These are phyloP conservation scores for Phytopythium mirpurense DNA, from an alignment of 352 stramenopile species.

Conservation along the genomic window DNA sequence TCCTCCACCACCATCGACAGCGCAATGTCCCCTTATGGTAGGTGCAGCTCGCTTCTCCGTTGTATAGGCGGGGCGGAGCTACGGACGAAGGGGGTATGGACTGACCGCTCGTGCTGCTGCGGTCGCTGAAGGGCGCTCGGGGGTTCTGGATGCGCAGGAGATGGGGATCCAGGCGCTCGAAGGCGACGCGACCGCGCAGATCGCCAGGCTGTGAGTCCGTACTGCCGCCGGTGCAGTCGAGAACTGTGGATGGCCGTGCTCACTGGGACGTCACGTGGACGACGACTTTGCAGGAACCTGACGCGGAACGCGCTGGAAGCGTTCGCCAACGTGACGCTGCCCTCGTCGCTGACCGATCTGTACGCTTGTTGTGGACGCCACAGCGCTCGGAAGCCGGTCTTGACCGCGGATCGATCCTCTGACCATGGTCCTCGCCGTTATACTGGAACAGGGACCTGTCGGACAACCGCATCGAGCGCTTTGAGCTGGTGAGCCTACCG, in stretches of 20 bases:
- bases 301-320: constrained; percentile 7
- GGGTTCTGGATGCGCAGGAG: constrained; percentile 4
- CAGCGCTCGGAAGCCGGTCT: too few species aligned
- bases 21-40: neutral
- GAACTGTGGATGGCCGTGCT: too few species aligned
- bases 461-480: constrained; percentile 8
- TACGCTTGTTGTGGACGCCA: too few species aligned
- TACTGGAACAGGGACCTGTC: constrained; percentile 3
- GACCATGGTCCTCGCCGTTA: too few species aligned
- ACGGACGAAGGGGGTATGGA: too few species aligned
- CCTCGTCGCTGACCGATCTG: constrained; percentile 2
- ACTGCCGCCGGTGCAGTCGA: too few species aligned
- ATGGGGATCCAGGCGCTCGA: constrained; percentile 6
- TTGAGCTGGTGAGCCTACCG: constrained; percentile 7
- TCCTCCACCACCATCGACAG: neutral
- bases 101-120: too few species aligned
- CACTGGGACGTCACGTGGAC: too few species aligned
- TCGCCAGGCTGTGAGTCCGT: constrained; percentile 1
- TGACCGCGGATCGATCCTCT: too few species aligned
- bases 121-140: neutral
- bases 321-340: constrained; percentile 8
- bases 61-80: too few species aligned
- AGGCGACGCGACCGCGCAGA: neutral
- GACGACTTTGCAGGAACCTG: constrained; percentile 9
- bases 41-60: too few species aligned